Evolutionary conservation across 139 green algal species (phyloP).

Genomic region (Chlamydomonas incerta): DNA sequence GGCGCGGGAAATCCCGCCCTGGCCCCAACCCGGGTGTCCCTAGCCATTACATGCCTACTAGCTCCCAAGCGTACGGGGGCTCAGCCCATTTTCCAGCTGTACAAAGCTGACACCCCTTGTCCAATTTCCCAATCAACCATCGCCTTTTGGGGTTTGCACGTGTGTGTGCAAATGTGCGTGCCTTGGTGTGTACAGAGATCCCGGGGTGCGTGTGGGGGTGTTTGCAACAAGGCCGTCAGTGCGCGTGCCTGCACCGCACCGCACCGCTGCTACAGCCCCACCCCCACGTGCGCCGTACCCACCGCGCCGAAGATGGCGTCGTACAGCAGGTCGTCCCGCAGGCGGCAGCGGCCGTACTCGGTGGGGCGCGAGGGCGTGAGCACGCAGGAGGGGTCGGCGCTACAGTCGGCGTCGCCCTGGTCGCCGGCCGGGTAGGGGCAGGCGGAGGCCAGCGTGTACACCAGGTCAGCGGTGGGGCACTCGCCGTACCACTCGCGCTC

Average conservation of each 20-base stretch:
- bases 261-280: background rate
- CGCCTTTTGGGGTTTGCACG: no score
- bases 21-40: no score
- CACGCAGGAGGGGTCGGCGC: background rate
- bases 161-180: no score
- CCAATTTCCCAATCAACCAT: no score
- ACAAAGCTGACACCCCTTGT: no score
- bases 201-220: no score
- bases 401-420: background rate
- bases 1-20: no score
- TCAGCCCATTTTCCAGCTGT: no score
- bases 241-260: background rate
- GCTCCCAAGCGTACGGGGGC: no score
- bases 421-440: background rate
- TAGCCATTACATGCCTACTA: no score
- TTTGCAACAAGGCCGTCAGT: no score
- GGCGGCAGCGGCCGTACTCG: conserved; percentile 31
- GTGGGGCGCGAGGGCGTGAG: background rate
- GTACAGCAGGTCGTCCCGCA: conserved; percentile 32
- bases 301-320: conserved; percentile 28
- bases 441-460: conserved; percentile 31
- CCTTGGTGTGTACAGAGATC: background rate
- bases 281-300: background rate
- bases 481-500: conserved; percentile 9
- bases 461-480: conserved; percentile 31